Conservation (phyloP, 306 rosid species). For the Corylus heterophylla region DNA sequence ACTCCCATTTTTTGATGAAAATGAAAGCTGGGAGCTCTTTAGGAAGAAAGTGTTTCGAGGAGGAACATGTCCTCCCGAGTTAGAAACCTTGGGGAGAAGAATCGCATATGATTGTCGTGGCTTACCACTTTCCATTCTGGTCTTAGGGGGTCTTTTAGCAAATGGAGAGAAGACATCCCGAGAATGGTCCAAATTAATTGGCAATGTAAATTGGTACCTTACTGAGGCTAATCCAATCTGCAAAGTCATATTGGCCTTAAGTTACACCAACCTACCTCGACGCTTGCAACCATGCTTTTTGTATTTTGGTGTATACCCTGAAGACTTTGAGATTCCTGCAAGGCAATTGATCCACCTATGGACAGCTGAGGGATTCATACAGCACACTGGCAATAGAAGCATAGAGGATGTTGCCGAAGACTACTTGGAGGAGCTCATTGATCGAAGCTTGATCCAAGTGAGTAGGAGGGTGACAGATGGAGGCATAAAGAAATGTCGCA, state of each 20-base stretch:
- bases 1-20: slow-evolving; percentile 3
- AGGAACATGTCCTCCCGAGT: too few species aligned
- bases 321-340: not conserved
- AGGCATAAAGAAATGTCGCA: not conserved
- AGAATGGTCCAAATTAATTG: too few species aligned
- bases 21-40: slow-evolving; percentile 39
- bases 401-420: not conserved
- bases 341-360: not conserved
- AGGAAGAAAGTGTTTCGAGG: too few species aligned
- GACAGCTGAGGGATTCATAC: not conserved
- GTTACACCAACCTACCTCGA: not conserved
- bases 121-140: slow-evolving; percentile 6
- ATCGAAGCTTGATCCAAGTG: not conserved
- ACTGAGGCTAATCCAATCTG: not conserved
- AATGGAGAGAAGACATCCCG: too few species aligned
- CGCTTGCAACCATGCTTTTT: not conserved
- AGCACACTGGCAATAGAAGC: not conserved
- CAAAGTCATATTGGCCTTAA: not conserved
- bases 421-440: not conserved
- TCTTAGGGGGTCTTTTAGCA: not conserved
- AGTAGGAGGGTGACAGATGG: not conserved
- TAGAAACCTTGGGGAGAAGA: not conserved
- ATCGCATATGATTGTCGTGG: not conserved
- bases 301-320: not conserved
- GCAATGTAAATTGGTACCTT: too few species aligned